Conservation (phyloP, 768 basidiomycete genomes). For the Tremella fuciformis region DNA sequence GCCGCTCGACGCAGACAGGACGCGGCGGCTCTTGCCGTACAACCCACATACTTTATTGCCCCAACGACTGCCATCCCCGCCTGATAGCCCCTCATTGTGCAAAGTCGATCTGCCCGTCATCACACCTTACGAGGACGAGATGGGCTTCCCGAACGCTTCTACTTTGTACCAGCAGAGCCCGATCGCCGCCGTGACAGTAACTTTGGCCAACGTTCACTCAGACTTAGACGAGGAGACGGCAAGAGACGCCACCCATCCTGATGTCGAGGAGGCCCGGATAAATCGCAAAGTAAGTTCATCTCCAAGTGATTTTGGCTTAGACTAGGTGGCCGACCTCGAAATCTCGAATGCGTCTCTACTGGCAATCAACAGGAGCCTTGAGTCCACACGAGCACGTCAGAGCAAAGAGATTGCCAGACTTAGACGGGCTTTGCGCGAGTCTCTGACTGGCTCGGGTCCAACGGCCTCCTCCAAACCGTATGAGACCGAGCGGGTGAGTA, state of each 20-base stretch:
- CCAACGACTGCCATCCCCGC: slow-evolving; percentile 13
- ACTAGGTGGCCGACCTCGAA: slow-evolving; percentile 49
- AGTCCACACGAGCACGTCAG: slow-evolving; percentile 44
- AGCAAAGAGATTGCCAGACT: slow-evolving; percentile 40
- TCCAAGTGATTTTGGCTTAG: neutral
- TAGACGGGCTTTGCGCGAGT: slow-evolving; percentile 35
- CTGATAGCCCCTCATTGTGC: slow-evolving; percentile 24
- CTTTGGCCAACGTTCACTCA: neutral
- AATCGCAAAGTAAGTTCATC: slow-evolving; percentile 32
- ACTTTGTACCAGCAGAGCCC: neutral
- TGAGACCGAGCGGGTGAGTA: neutral
- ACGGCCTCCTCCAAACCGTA: slow-evolving; percentile 1
- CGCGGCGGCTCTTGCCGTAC: neutral
- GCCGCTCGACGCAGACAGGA: neutral
- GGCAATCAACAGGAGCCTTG: slow-evolving; percentile 46
- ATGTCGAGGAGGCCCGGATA: slow-evolving; percentile 38
- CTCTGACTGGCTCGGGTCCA: slow-evolving; percentile 16
- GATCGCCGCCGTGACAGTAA: neutral
- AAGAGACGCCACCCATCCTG: slow-evolving; percentile 10
- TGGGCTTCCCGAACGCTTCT: neutral
- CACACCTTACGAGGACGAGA: slow-evolving; percentile 21
- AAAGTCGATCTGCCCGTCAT: slow-evolving; percentile 28
- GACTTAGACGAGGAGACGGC: neutral
- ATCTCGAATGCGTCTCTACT: slow-evolving; percentile 48
- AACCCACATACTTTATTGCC: slow-evolving; percentile 10